Conservation (phyloP, 495 filamentous ascomycete genomes). For the Talaromyces stipitatus region DNA sequence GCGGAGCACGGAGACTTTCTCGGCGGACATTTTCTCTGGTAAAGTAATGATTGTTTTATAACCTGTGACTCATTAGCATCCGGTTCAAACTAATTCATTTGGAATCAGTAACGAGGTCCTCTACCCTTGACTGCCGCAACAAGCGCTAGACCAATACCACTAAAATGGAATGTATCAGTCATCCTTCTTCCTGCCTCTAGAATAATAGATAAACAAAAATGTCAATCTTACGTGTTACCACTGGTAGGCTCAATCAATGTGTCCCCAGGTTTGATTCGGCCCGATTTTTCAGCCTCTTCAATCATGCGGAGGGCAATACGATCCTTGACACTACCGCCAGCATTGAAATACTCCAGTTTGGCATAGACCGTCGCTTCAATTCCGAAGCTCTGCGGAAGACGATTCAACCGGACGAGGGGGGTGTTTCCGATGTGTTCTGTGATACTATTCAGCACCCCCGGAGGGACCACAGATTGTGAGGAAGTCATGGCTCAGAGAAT, state of each 20-base stretch:
- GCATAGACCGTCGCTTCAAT: slow-evolving; percentile 89
- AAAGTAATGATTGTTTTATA: slow-evolving; percentile 99
- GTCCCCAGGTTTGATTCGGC: slow-evolving; percentile 94
- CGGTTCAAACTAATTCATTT: background rate
- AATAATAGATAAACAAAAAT: background rate
- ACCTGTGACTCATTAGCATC: slow-evolving; percentile 24
- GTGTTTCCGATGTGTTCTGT: slow-evolving; percentile 85
- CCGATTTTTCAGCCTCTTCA: slow-evolving; percentile 83
- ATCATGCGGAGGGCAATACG: slow-evolving; percentile 97
- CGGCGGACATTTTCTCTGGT: slow-evolving; percentile 97
- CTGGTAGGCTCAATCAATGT: slow-evolving; percentile 96
- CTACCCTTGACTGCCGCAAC: slow-evolving; percentile 86
- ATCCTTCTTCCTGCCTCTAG: background rate
- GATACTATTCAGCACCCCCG: slow-evolving; percentile 51
- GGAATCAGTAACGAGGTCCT: background rate
- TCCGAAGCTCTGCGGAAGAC: slow-evolving; percentile 79
- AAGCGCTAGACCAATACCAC: slow-evolving; percentile 88
- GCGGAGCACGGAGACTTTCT: slow-evolving; percentile 91
- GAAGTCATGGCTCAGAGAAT: background rate
- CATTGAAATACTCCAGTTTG: slow-evolving; percentile 95
- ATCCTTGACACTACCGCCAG: slow-evolving; percentile 96
- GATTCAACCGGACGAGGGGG: slow-evolving; percentile 85
- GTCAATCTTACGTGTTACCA: slow-evolving; percentile 72
- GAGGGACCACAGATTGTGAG: slow-evolving; percentile 38
- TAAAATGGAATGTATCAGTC: slow-evolving; percentile 20